Conservation (phyloP, 2,329 filamentous ascomycete species). For the Dothiorella sarmentorum region DNA sequence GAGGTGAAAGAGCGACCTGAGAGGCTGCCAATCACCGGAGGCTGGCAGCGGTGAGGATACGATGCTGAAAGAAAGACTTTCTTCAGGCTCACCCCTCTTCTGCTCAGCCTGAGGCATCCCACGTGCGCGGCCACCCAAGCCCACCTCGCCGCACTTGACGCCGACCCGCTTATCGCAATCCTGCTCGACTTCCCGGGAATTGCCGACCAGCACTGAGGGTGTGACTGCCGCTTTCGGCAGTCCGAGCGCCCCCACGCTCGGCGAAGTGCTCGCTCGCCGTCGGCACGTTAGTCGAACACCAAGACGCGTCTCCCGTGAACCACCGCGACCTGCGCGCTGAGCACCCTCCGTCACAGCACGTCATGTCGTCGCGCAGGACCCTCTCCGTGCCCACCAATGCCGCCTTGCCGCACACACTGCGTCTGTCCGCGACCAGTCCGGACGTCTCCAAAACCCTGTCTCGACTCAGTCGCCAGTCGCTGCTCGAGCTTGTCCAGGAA, state of each 20-base stretch:
- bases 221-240: not conserved
- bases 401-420: conserved; percentile 67
- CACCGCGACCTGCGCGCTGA: conserved; percentile 7
- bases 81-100: not conserved
- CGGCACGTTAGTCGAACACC: conserved; percentile 12
- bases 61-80: not conserved
- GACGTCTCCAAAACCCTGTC: conserved; percentile 64
- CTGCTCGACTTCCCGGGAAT: not conserved
- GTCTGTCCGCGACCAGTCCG: conserved; percentile 62
- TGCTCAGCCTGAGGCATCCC: not conserved
- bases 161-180: conserved; percentile 9
- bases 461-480: conserved; percentile 67
- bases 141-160: conserved; percentile 6
- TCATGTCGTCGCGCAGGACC: conserved; percentile 20
- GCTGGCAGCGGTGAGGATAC: not conserved
- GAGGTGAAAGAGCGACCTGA: conserved; percentile 2
- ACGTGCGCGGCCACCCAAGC: conserved; percentile 4
- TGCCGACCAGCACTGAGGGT: not conserved
- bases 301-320: conserved; percentile 12
- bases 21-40: conserved; percentile 8
- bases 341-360: conserved; percentile 2
- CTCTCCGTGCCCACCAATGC: conserved; percentile 68
- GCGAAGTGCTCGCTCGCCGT: not conserved
- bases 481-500: conserved; percentile 68
- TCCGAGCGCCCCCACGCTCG: not conserved